These are phyloP conservation scores for Fusarium aywerte DNA, from an alignment of 2,329 filamentous ascomycete species.

Conservation along the genomic window DNA sequence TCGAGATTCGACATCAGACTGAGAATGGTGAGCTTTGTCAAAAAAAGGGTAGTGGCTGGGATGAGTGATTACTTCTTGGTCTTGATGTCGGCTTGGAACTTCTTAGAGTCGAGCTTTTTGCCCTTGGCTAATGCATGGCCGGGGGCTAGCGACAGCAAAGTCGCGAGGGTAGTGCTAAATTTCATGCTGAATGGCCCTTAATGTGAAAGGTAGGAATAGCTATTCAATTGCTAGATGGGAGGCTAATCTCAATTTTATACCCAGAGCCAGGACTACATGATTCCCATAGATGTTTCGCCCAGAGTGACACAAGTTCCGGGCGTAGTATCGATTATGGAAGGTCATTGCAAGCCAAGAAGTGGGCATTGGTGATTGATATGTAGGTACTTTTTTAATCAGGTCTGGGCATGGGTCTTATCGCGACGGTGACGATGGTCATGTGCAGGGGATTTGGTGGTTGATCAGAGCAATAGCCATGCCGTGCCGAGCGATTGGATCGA, in stretches of 20 bases:
- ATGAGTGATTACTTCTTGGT: constrained; percentile 15
- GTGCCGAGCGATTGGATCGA: too few relatives aligned
- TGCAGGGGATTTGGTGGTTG: background rate
- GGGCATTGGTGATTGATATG: background rate
- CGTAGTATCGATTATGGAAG: constrained; percentile 29
- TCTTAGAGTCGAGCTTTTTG: constrained; percentile 31
- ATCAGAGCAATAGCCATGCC: too few relatives aligned
- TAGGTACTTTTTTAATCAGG: background rate
- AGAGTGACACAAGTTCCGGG: constrained; percentile 12
- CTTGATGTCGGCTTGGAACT: constrained; percentile 30
- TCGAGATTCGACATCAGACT: constrained; percentile 35
- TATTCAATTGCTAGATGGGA: too few relatives aligned
- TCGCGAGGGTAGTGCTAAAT: constrained; percentile 6
- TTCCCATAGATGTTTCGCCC: background rate
- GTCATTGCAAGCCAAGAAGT: constrained; percentile 14
- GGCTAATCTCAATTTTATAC: constrained; percentile 1
- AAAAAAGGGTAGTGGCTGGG: too few relatives aligned
- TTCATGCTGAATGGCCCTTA: constrained; percentile 5
- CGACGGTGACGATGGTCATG: background rate
- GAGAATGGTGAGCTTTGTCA: background rate
- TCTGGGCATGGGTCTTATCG: constrained; percentile 1
- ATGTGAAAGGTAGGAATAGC: too few relatives aligned
- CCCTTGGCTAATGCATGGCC: constrained; percentile 11
- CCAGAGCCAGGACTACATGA: background rate
- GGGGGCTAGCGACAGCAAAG: constrained; percentile 24